A percentile compares a stretch with the other conserved stretches of the same genome.
phyloP scores from a whole-genome alignment of 352 stramenopile species.

The Globisporangium nunn region DNA sequence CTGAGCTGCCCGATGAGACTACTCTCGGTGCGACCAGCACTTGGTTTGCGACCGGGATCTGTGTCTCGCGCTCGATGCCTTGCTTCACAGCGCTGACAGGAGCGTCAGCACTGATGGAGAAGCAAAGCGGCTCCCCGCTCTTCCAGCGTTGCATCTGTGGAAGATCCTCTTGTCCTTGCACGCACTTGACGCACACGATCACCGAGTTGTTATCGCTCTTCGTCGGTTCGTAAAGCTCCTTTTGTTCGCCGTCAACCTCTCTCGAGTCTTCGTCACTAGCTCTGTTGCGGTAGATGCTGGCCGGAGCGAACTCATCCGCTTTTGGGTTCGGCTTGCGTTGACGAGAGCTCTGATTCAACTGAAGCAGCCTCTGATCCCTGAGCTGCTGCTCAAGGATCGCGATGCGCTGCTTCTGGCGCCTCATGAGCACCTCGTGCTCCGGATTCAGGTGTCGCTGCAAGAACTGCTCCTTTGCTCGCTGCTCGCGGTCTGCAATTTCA shows the following conservation, averaged over 20 bases:
- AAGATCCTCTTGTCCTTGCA: slow-evolving; percentile 8
- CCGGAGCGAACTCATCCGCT: not conserved
- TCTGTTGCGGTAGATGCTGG: not conserved
- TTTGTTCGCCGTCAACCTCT: not conserved
- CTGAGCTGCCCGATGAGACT: not conserved
- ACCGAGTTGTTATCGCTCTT: not conserved
- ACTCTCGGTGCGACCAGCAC: slow-evolving; percentile 9
- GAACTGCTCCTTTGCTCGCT: slow-evolving; percentile 3
- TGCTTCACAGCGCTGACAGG: slow-evolving; percentile 8
- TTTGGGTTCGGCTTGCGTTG: not conserved
- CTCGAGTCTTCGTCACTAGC: slow-evolving; percentile 1
- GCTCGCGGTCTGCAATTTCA: slow-evolving; percentile 2
- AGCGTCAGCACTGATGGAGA: slow-evolving; percentile 3
- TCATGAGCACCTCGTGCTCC: slow-evolving; percentile 16
- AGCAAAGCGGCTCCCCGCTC: not conserved
- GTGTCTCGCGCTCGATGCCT: slow-evolving; percentile 10
- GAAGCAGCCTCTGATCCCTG: slow-evolving; percentile 43
- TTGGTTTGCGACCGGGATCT: slow-evolving; percentile 10
- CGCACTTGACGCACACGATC: slow-evolving; percentile 14
- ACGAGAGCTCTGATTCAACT: slow-evolving; percentile 19
- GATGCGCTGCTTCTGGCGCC: slow-evolving; percentile 48
- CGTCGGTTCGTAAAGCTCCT: not conserved
- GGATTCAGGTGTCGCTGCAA: slow-evolving; percentile 8
- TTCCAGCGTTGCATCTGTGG: slow-evolving; percentile 6
- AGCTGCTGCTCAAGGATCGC: slow-evolving; percentile 59